Conservation (phyloP, 2,329 filamentous ascomycete genomes). For the Sporothrix schenckii region DNA sequence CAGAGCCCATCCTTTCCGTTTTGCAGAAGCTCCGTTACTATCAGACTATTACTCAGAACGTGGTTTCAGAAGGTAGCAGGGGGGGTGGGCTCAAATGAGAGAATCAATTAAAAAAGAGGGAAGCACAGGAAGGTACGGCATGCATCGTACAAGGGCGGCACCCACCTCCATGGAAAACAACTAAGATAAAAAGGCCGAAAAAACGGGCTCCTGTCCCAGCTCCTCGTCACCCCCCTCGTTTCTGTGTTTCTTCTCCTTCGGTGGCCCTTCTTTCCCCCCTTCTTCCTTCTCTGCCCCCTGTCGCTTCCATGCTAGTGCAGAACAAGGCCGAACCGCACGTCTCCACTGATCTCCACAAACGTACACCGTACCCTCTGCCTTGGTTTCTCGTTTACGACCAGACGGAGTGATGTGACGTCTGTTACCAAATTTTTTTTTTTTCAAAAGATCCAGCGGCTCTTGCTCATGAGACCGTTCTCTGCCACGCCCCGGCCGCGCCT, state of each 20-base stretch:
- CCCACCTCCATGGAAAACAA: no score
- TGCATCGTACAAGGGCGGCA: neutral
- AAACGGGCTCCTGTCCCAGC: constrained; percentile 31
- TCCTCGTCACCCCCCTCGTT: constrained; percentile 33
- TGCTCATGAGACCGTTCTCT: constrained; percentile 17
- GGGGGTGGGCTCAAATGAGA: neutral
- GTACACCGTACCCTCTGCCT: constrained; percentile 23
- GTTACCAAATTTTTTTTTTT: no score
- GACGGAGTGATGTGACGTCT: constrained; percentile 24
- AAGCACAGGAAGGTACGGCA: neutral
- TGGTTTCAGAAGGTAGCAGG: constrained; percentile 6
- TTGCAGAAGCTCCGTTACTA: constrained; percentile 12
- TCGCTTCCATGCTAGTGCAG: constrained; percentile 30
- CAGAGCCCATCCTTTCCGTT: constrained; percentile 13
- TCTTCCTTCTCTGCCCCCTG: constrained; percentile 25
- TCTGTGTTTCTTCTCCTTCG: constrained; percentile 26
- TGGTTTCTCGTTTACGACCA: neutral
- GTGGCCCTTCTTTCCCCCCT: constrained; percentile 5
- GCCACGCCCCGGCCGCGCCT: constrained; percentile 5
- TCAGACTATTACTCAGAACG: constrained; percentile 15
- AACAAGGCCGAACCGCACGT: constrained; percentile 24
- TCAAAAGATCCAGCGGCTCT: no score
- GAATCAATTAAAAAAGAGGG: constrained; percentile 3
- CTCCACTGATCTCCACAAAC: constrained; percentile 34
- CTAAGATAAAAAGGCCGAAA: constrained; percentile 9